Evolutionary conservation across 2,329 filamentous ascomycete species (phyloP), one percentile per base, ranked within the genome.

Genomic region (Colletotrichum limetticola): DNA sequence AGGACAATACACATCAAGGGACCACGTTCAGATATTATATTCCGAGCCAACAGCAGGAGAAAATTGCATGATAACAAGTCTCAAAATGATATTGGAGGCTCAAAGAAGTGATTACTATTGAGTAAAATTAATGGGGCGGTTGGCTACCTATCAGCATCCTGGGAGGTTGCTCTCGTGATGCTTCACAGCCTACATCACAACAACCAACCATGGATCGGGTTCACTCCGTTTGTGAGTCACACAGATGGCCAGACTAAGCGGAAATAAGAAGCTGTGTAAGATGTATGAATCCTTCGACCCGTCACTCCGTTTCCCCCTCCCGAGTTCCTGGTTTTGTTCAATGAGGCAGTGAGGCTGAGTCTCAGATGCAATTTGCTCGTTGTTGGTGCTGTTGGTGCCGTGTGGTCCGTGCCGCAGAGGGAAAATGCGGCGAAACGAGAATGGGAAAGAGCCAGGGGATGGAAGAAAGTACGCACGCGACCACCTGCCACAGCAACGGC

Each of bases 401-500:
- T n/a, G 22, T 22, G 37, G 67, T 66, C 61, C 53, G 67, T 69
- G 61, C 61, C 61, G 24, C 12, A 19, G 16, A 61, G 14, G 16
- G 28, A 35, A 24, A 56, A 42, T 35, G 32, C 30, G n/a, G 53
- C 28, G 24, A 37, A 35, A 19, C 32, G 53, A 26, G 11, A 16
- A 24, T 5, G 8, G 53, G 3, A 19, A 55, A 49, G 28, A 12
- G 12, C 30, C 5, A 26, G 16, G 62, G 63, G 63, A 22, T 28
- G 12, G 57, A 16, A 35, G 24, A 24, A 46, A 35, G 24, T 11
- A 35, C 19, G 16, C 64, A 71, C 68, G 64, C 68, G 64, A 71
- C 52, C 64, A 35, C 57, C 68, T 71, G 68, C 56, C 56, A 67
- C 49, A 26, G 22, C 42, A 68, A 61, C 68, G 35, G 37, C 37